These are phyloP conservation scores for Candida gorgasii DNA, from an alignment of 805 yeast species.

Conservation along the genomic window DNA sequence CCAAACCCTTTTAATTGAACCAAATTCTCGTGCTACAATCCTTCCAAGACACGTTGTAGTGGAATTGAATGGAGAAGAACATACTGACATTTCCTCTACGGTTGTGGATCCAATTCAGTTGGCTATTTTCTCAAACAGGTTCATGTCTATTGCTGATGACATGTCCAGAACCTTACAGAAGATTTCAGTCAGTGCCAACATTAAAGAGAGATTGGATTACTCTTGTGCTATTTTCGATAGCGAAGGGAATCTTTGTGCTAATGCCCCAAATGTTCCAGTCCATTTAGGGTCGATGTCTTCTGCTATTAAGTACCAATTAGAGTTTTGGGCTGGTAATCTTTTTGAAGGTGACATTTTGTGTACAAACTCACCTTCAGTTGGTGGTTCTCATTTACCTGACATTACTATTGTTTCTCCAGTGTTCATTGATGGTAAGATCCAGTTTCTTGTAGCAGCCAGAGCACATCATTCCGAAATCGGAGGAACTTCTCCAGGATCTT, in stretches of 20 bases:
- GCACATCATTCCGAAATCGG: slow-evolving; percentile 28
- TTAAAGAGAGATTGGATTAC: slow-evolving; percentile 80
- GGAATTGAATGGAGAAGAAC: slow-evolving; percentile 22
- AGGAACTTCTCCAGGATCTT: slow-evolving; percentile 23
- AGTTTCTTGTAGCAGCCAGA: slow-evolving; percentile 22
- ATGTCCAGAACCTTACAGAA: slow-evolving; percentile 82
- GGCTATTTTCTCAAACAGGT: slow-evolving; percentile 78
- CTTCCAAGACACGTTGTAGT: slow-evolving; percentile 61
- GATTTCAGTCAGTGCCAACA: slow-evolving; percentile 80
- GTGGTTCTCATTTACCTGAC: slow-evolving; percentile 86
- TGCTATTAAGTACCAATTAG: slow-evolving; percentile 67
- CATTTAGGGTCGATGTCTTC: slow-evolving; percentile 87
- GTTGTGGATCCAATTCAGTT: slow-evolving; percentile 66
- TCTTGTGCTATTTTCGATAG: slow-evolving; percentile 82
- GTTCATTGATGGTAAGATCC: slow-evolving; percentile 18
- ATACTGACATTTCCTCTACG: slow-evolving; percentile 12
- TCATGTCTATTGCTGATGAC: slow-evolving; percentile 90
- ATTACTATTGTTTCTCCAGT: slow-evolving; percentile 27
- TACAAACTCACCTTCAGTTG: slow-evolving; percentile 79
- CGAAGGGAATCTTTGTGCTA: slow-evolving; percentile 75
- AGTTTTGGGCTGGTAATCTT: slow-evolving; percentile 62
- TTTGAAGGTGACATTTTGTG: slow-evolving; percentile 74
- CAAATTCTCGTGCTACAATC: slow-evolving; percentile 56
- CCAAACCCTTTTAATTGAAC: slow-evolving; percentile 76
- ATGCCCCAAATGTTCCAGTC: slow-evolving; percentile 88